These are phyloP conservation scores for Neolentinus lepideus DNA, from an alignment of 1,284 basidiomycete genomes.

Conservation along the genomic window DNA sequence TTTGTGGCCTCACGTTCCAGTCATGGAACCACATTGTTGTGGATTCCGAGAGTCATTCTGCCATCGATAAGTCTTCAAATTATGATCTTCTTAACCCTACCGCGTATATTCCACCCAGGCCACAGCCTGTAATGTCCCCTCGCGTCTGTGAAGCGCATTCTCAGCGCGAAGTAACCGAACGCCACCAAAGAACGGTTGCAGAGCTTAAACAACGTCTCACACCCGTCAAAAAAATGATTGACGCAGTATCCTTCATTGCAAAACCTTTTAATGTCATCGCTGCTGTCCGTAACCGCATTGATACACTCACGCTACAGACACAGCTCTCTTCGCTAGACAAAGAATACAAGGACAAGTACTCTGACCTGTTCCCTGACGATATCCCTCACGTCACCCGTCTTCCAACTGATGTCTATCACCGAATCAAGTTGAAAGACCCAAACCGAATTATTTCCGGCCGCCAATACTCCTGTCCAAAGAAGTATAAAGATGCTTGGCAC, in stretches of 20 bases:
- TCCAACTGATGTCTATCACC: conserved; percentile 18
- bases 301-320: conserved; percentile 7
- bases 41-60: conserved; percentile 14
- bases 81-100: conserved; percentile 21
- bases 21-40: conserved; percentile 16
- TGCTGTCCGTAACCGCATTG: conserved; percentile 10
- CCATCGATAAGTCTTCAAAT: conserved; percentile 12
- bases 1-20: no score
- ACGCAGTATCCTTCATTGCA: no score
- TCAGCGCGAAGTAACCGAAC: no score
- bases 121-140: no score
- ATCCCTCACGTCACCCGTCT: conserved; percentile 11
- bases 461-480: conserved; percentile 17
- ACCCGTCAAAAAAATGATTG: no score
- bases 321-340: conserved; percentile 6
- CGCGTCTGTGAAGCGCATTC: no score
- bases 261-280: conserved; percentile 1
- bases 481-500: conserved; percentile 20
- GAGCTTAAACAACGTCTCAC: no score
- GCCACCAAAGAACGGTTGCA: no score
- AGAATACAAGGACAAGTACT: conserved; percentile 11
- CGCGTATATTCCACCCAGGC: no score
- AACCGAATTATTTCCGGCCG: conserved; percentile 11
- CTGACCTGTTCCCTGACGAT: conserved; percentile 9
- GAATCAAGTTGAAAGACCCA: conserved; percentile 18